phyloP scores from a whole-genome alignment of 2,329 filamentous ascomycete species.

The Aspergillus niger region DNA sequence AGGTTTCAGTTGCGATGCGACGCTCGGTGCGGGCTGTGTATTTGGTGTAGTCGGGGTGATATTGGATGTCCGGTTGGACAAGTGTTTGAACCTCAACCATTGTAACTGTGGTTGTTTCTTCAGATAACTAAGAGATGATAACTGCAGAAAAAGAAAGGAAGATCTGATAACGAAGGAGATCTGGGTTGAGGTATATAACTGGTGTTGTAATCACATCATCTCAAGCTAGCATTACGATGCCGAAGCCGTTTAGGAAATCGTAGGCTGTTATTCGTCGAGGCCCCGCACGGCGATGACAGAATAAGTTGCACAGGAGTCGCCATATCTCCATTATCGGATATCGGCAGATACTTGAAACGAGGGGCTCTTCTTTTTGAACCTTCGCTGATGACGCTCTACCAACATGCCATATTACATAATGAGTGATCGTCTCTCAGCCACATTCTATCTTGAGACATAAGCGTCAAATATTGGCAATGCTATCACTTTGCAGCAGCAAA shows the following conservation, averaged over 20 bases:
- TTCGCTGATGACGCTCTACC: no score
- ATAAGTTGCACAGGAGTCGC: not conserved
- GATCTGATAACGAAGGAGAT: no score
- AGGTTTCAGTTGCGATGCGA: conserved; percentile 24
- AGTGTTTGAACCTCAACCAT: not conserved
- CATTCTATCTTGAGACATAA: no score
- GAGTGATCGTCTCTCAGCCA: no score
- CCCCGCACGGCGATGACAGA: not conserved
- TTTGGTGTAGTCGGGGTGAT: conserved; percentile 31
- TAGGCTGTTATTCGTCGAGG: not conserved
- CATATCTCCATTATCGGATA: not conserved
- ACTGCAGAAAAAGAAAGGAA: no score
- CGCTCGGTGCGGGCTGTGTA: conserved; percentile 24
- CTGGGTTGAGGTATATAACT: not conserved
- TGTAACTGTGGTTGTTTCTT: no score
- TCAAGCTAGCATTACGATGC: not conserved
- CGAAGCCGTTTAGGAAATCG: not conserved
- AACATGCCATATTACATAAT: no score
- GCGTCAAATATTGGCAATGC: no score
- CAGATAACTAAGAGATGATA: no score
- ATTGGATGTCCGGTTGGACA: conserved; percentile 35
- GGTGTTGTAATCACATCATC: not conserved
- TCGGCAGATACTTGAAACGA: not conserved
- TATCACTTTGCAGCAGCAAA: no score
- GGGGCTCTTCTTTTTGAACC: not conserved